phyloP scores from a whole-genome alignment of 2,329 filamentous ascomycete genomes.

The Aspergillus sp. region DNA sequence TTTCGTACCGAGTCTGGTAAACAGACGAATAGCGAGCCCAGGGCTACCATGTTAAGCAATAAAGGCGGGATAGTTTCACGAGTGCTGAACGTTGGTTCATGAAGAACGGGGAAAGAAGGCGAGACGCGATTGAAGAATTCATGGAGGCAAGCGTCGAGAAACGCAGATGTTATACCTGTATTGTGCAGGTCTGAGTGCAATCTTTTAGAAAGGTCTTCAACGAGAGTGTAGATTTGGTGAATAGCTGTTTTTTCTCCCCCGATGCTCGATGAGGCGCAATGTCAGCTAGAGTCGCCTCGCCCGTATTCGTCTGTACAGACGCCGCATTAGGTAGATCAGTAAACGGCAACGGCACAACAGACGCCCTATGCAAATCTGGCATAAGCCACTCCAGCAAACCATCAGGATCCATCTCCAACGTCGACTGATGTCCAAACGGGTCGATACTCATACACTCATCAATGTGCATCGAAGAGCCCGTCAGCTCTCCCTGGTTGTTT shows the following conservation, averaged over 20 bases:
- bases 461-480: background rate
- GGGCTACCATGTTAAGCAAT: conserved; percentile 14
- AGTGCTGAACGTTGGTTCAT: conserved; percentile 9
- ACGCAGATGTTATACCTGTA: conserved; percentile 12
- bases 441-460: background rate
- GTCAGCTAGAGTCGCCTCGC: background rate
- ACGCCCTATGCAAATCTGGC: conserved; percentile 6
- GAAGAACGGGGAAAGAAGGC: conserved; percentile 12
- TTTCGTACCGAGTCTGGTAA: conserved; percentile 8
- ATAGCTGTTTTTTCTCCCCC: conserved; percentile 7
- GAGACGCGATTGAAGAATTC: conserved; percentile 12
- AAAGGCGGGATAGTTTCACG: conserved; percentile 10
- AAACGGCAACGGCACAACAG: conserved; percentile 6
- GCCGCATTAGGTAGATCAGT: conserved; percentile 1
- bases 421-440: background rate
- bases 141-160: conserved; percentile 13
- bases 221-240: conserved; percentile 10
- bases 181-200: conserved; percentile 11
- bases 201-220: conserved; percentile 13
- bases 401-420: conserved; percentile 2
- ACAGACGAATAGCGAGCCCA: conserved; percentile 14
- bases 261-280: conserved; percentile 1
- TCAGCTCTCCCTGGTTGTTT: background rate
- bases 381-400: conserved; percentile 11
- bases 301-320: background rate